Evolutionary conservation across 225 moss, liverwort and hornwort genomes (phyloP).

Genomic region (Pleurozium schreberi): DNA sequence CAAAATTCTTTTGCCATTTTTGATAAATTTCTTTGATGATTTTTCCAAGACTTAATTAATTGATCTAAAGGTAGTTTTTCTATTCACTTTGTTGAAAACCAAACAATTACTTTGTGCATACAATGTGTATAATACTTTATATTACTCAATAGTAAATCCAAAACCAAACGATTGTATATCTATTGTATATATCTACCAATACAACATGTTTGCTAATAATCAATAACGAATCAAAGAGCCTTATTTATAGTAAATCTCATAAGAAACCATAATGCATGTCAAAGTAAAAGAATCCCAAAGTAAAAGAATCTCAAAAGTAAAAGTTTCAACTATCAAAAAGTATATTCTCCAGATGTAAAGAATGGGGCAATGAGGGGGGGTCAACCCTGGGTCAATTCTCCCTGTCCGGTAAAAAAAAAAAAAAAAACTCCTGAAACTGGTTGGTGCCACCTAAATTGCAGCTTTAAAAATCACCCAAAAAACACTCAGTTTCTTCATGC

Average conservation of each 20-base stretch:
- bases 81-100: too few species aligned
- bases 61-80: accelerated
- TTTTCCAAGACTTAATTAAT: too few species aligned
- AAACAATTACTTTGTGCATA: background rate
- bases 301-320: background rate
- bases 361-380: too few species aligned
- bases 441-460: background rate
- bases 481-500: background rate
- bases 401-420: too few species aligned
- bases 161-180: background rate
- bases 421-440: background rate
- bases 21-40: background rate
- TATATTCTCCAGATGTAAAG: too few species aligned
- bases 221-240: background rate
- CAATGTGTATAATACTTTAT: background rate
- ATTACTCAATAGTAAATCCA: too few species aligned
- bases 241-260: background rate
- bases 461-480: background rate
- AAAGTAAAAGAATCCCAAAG: background rate
- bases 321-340: background rate
- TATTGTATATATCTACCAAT: too few species aligned
- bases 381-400: too few species aligned
- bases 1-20: background rate
- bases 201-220: background rate
- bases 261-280: too few species aligned